Evolutionary conservation across 106 monocot genomes (phyloP), one percentile per base, ranked within the genome.

Genomic region (Dendrobium chrysotoxum): DNA sequence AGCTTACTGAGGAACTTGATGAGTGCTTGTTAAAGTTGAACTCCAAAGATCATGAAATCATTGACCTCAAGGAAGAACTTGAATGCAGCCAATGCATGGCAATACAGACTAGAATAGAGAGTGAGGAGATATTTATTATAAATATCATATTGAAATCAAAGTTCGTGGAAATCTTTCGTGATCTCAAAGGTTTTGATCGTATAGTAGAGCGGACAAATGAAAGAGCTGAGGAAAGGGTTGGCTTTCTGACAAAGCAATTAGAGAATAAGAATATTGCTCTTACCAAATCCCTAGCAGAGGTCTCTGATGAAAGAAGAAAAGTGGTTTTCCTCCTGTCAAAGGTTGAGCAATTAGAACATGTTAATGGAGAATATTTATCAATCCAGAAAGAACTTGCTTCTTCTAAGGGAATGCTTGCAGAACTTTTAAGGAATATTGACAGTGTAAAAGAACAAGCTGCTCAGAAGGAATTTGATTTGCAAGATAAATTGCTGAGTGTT

Each of bases 1-100:
- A 86, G 65, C 79, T 92, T 46, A 84, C 73, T 76, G 88, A 67
- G 8, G 86, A 91, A 13, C 80, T 92, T 10, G 82, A 89, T 80
- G 88, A 84, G 4, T 87, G 80, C 42, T 47, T 86, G 31, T 61
- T 58, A 35, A 54, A 89, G 86, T 75, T 92, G 55, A 50, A 17
- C 53, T 53, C 11, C 53, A 90, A 84, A 75, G 85, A 91, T 67
- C 57, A 79, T 31, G 41, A 90, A 28, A 11, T 86, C 70, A 55
- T 17, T 44, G 44, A 83, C 11, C 76, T 98, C 25, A 83, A 89
- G 78, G 45, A 25, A 54, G 86, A 94, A 85, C 31, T 88, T 70
- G 90, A 92, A 84, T 75, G 30, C 30, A 30, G 55, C 38, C 18
- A 85, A 78, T 83, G 82, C 13, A 87, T 55, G 35, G 45, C 84